Conservation (phyloP, 202 grass and related monocot genomes). For the Schoenoplectus triqueter region DNA sequence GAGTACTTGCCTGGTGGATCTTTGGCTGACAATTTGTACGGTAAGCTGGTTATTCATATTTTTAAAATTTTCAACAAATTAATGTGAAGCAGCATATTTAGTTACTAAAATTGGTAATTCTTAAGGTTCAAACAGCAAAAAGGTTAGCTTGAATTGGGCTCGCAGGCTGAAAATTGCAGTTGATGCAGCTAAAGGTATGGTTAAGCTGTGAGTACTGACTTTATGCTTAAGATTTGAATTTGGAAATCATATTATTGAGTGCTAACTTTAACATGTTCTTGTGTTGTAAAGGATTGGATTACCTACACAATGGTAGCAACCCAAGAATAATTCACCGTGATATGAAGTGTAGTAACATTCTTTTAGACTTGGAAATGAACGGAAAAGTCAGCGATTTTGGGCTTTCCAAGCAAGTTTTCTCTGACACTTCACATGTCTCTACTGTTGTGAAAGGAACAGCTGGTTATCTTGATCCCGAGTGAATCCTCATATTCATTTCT, state of each 20-base stretch:
- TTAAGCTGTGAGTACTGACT: neutral
- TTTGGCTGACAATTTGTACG: conserved; percentile 53
- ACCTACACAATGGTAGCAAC: conserved; percentile 54
- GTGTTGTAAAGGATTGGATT: conserved; percentile 40
- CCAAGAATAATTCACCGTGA: conserved; percentile 54
- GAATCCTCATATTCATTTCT: neutral
- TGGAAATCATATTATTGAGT: neutral
- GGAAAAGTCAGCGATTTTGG: conserved; percentile 51
- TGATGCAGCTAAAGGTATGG: conserved; percentile 50
- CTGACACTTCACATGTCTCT: conserved; percentile 36
- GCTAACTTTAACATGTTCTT: neutral
- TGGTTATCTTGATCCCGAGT: conserved; percentile 42
- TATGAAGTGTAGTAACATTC: conserved; percentile 50
- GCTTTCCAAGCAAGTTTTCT: conserved; percentile 46
- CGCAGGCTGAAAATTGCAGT: conserved; percentile 48
- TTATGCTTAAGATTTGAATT: conserved; percentile 22
- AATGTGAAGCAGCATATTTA: conserved; percentile 9
- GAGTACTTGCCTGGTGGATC: conserved; percentile 46
- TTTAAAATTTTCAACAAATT: neutral
- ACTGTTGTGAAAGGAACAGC: conserved; percentile 35
- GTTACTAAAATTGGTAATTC: conserved; percentile 13
- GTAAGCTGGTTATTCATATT: conserved; percentile 31
- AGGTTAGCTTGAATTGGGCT: conserved; percentile 47
- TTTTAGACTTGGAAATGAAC: conserved; percentile 51
- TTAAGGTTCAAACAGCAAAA: conserved; percentile 52